Percentiles rank a stretch among this genome's conserved stretches.
Evolutionary conservation across 192 early-diverging fungal genomes (phyloP).

Genomic region (Rhizoclosmatium sp.): DNA sequence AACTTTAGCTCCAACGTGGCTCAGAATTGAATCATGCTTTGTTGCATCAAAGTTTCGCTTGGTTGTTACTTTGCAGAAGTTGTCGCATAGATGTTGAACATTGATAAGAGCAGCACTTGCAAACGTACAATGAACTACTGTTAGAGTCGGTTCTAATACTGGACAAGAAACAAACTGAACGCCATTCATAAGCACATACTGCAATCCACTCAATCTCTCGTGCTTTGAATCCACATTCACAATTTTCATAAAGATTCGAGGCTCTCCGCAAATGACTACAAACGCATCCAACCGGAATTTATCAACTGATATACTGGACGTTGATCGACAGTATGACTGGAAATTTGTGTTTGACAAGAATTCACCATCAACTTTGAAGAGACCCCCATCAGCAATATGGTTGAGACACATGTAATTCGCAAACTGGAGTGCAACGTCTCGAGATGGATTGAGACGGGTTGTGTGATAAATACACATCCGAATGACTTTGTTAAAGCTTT

Average conservation of each 20-base stretch:
- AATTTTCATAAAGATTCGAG: conserved; percentile 1
- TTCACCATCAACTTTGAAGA: neutral
- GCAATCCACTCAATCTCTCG: neutral
- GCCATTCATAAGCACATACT: neutral
- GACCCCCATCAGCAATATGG: neutral
- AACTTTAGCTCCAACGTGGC: neutral
- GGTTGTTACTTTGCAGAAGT: neutral
- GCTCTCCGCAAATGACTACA: neutral
- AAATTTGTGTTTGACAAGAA: neutral
- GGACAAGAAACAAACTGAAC: neutral
- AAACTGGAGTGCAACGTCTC: conserved; percentile 1
- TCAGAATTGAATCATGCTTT: neutral
- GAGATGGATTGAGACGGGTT: neutral
- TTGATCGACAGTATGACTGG: neutral
- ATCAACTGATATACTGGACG: neutral
- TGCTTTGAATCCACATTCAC: neutral
- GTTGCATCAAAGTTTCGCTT: neutral
- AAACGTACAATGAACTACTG: too few species aligned
- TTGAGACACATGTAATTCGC: neutral
- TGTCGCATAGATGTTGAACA: neutral
- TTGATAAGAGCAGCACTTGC: neutral
- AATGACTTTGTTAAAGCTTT: conserved; percentile 12
- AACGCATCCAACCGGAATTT: neutral
- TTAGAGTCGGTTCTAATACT: neutral
- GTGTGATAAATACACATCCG: conserved; percentile 4